Base-by-base conservation (phyloP, 2,329 filamentous ascomycete genomes). In the Pyricularia pennisetigena region DNA sequence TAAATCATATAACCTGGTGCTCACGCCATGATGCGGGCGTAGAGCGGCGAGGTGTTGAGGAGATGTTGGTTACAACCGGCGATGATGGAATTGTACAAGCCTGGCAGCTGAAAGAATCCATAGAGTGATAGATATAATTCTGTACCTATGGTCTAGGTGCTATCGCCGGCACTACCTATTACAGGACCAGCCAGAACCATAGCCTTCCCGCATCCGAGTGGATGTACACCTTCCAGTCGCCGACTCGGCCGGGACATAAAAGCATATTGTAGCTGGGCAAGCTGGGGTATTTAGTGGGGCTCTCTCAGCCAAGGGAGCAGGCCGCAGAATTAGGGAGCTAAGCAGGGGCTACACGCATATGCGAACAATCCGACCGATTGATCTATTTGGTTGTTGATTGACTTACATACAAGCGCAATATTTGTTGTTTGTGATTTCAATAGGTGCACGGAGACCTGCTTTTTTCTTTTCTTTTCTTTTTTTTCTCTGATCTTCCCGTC, bases 1-100 rank as follows among this genome's bases (percentile, higher is more conserved):
- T 98, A 71, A 99, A 99, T 74, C 93, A 97, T 78, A 85, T 95
- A 65, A 88, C 87, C 1, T 99, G 95, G 95, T 93, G 93, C 72
- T 86, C 85, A 73, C 84, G 94, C 69, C 90, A 87, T 69, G 93
- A 97, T 76, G 82, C 83, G 66, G 89, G 81, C 0, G 78, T 79
- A 1, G 83, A 83, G 75, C 82, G 79, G 70, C 83, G 78, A 68
- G 82, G 83, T 3, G 77, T 82, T 28, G 92, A 97, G 73, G 94
- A 98, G 79, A 90, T 97, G 76, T 82, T 99, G 64, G 82, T 98
- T 24, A 95, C 91, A 20, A 97, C 94, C 0, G 95, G 94, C 0
- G 95, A 99, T 76, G 94, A 98, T 78, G 95, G 95, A 0, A 83
- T 90, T 67, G 90, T 97, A 30, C 90, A 90, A 74, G 88, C 94